Base-by-base conservation (phyloP, 148 eudicot species). In the Camellia granthamiana region DNA sequence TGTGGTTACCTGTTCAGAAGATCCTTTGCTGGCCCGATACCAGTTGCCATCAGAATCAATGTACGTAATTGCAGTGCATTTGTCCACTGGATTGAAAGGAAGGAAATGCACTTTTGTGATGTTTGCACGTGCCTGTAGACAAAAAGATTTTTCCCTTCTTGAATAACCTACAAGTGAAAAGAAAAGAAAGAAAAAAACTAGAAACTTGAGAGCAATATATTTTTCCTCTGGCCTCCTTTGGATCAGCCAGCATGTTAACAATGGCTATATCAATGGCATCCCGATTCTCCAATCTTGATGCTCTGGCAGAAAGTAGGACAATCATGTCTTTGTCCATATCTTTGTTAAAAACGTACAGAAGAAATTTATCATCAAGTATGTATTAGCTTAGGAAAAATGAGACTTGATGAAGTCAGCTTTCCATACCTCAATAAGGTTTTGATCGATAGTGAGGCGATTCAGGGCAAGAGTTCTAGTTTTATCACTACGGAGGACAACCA, bases 401-500 rank as follows among this genome's bases (percentile, higher is more conserved):
- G 70, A 15, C 6, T 0, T 63, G 67, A 18, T 0, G 69, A 59
- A 78, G 69, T 75, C 44, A 61, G 69, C 61, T 79, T 55, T 54
- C 23, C 42, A 74, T 89, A 91, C 95, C 91, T 89, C 91, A 75
- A 92, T 79, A 83, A 90, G 93, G 86, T 79, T 92, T 55, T 81
- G 86, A 81, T 92, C 95, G 71, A 92, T 92, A 41, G 92, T 86
- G 44, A 90, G 91, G 75, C 88, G 91, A 78, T 92, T 92, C 71
- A 92, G 81, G 60, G 95, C 90, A 42, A 92, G 85, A 66, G 93
- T 92, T 58, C 96, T 93, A 7, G 96, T 92, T 84, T 92, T 92
- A 77, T 92, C 96, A 86, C 96, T 88, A 82, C 96, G 90, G 51
- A 92, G 85, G 15, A 92, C 96, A 85, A 90, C 96, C 96, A 92